Base-by-base conservation (phyloP, 257 asterid species). In the Dorcoceras hygrometricum region DNA sequence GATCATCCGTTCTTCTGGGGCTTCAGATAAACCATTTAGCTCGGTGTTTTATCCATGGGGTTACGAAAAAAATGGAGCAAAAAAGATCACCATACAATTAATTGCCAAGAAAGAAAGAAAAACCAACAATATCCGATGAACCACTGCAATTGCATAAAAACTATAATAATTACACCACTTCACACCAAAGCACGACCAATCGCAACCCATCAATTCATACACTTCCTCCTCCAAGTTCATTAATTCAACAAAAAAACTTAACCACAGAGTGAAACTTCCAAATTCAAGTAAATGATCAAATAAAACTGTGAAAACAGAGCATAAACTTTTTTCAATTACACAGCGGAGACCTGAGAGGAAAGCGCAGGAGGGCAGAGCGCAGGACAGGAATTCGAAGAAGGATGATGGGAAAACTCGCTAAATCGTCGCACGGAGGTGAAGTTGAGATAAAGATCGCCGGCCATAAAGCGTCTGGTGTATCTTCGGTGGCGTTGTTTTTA, bases 391-490 rank as follows among this genome's bases (percentile, higher is more conserved):
- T 59, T 6, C 53, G 69, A 36, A 48, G 65, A 61, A 62, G 32
- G 66, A 5, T 32, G 67, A 71, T 53, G 76, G 71, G 71, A n/a
- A 64, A 50, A 39, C 63, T 34, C 53, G 74, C 73, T 59, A 80
- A 65, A 55, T 20, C 71, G 71, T 69, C 61, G 54, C 22, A 60
- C 66, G 60, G 71, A 67, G 72, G 74, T 63, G 53, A 24, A 28
- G 78, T 63, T 62, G 86, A 50, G 65, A 74, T 28, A 46, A 66
- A 77, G 84, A 75, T 76, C 65, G 75, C 74, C 65, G 83, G 90
- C 95, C 90, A 87, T 84, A 84, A 77, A 79, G 86, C 61, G 69
- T 26, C 20, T 4, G 20, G 1, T 46, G 53, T 16, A 11, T 46
- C 53, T 16, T 46, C 53, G 20, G 19, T 16, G 20, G 20, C 53